Evolutionary conservation across 331 rosid species (phyloP).

Genomic region (Acacia pycnantha): DNA sequence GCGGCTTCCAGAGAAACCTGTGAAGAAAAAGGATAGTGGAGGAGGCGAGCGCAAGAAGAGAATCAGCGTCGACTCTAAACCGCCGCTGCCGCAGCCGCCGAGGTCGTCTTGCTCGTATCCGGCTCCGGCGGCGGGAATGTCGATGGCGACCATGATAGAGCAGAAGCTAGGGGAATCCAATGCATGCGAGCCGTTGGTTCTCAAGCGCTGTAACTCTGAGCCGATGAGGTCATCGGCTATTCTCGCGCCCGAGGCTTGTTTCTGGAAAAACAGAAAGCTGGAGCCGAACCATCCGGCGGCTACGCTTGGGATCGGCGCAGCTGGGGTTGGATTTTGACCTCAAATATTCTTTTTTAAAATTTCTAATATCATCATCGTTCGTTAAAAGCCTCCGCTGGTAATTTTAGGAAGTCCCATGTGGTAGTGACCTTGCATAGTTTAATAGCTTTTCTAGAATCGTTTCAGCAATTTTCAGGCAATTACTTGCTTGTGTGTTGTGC

Average conservation of each 20-base stretch:
- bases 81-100: constrained; percentile 42
- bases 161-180: constrained; percentile 69
- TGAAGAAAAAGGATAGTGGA: constrained; percentile 30
- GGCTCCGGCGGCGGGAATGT: constrained; percentile 40
- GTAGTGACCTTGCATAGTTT: not conserved
- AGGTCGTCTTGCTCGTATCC: constrained; percentile 80
- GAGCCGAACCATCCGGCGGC: constrained; percentile 67
- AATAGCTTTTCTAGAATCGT: not conserved
- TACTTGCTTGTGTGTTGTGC: not conserved
- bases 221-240: constrained; percentile 78
- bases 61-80: constrained; percentile 31
- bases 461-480: constrained; percentile 29
- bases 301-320: constrained; percentile 75
- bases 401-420: not conserved
- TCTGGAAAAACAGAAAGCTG: constrained; percentile 76
- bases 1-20: constrained; percentile 64
- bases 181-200: constrained; percentile 80
- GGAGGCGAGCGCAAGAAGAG: constrained; percentile 43
- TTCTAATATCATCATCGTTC: not conserved
- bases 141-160: constrained; percentile 73
- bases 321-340: constrained; percentile 67
- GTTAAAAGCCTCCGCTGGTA: not conserved
- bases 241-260: constrained; percentile 74
- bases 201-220: constrained; percentile 95
- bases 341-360: not conserved